These are phyloP conservation scores for Pythium myriotylum DNA, from an alignment of 352 stramenopile species.

Conservation along the genomic window DNA sequence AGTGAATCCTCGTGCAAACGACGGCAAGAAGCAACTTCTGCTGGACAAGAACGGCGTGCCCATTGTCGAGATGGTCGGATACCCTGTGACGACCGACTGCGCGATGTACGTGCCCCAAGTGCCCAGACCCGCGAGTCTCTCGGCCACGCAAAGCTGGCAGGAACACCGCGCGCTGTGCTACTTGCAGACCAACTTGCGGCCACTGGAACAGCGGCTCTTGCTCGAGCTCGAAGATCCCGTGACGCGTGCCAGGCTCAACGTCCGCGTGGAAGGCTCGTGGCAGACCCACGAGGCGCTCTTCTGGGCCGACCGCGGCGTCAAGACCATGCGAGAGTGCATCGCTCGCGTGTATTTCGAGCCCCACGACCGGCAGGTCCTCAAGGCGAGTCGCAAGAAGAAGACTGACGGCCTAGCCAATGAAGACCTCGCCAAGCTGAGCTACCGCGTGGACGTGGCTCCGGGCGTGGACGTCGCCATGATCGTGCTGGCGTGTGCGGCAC, in stretches of 20 bases:
- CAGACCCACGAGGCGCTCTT: conserved; percentile 15
- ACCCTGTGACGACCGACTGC: conserved; percentile 4
- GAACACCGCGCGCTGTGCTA: conserved; percentile 16
- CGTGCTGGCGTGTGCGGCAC: conserved; percentile 16
- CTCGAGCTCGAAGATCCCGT: conserved; percentile 9
- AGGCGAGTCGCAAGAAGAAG: neutral
- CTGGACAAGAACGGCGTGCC: conserved; percentile 21
- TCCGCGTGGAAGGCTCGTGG: conserved; percentile 12
- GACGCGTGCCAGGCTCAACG: neutral
- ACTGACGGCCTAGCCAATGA: too few species aligned
- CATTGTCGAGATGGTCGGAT: conserved; percentile 3
- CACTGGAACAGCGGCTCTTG: conserved; percentile 16
- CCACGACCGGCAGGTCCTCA: conserved; percentile 2
- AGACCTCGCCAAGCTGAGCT: neutral
- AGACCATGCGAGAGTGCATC: conserved; percentile 5
- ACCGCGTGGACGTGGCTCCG: conserved; percentile 14
- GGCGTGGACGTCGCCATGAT: conserved; percentile 23
- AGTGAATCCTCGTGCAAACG: neutral
- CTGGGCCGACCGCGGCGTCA: conserved; percentile 6
- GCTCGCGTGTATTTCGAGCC: conserved; percentile 15
- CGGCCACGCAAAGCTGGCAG: neutral
- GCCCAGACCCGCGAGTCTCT: neutral
- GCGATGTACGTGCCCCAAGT: conserved; percentile 17
- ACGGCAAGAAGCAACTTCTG: conserved; percentile 6
- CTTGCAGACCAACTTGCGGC: conserved; percentile 19